Base-by-base conservation (phyloP, 805 yeast species). In the Clavispora phyllophila region DNA sequence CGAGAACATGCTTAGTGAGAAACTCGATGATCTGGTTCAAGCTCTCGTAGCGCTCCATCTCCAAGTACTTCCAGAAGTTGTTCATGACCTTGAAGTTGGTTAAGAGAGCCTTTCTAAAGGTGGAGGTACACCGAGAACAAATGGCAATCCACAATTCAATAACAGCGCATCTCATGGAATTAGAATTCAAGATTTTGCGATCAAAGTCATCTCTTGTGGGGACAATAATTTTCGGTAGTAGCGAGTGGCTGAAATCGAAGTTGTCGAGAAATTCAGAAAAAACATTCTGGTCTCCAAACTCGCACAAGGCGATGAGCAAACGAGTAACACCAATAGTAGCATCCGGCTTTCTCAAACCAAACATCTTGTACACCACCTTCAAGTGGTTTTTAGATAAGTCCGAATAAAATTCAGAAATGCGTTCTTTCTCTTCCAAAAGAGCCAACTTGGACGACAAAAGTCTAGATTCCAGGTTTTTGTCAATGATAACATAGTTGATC, bases 211-310 rank as follows among this genome's bases (percentile, higher is more conserved):
- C 54, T 50, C 66, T 67, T 0, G 76, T 60, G 1, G 87, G 86
- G 2, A 72, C 63, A 27, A 62, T 9, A 85, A 62, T 51, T 27
- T 79, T 84, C 1, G 87, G 81, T 22, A 89, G 64, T 5, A 73
- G 71, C 17, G 81, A 71, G 24, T 82, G 61, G 3, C 81, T 66
- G 41, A 87, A 70, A 62, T 90, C 96, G 56, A 90, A 85, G 35
- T 70, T 60, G 13, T 82, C 77, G 26, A 81, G 56, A 15, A 90
- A 75, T 7, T 77, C 81, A 40, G 77, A 82, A 2, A 81, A 60
- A 37, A 76, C 59, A 2, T 68, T 61, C 1, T 82, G 80, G 20
- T 73, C 64, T 36, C 74, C 69, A 51, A 72, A 80, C 1, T 60
- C 48, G 5, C 79, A 71, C 22, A 84, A 67, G 37, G 75, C 73